These are phyloP conservation scores for Saccharomycopsis microspora DNA, from an alignment of 805 yeast species.

Conservation along the genomic window DNA sequence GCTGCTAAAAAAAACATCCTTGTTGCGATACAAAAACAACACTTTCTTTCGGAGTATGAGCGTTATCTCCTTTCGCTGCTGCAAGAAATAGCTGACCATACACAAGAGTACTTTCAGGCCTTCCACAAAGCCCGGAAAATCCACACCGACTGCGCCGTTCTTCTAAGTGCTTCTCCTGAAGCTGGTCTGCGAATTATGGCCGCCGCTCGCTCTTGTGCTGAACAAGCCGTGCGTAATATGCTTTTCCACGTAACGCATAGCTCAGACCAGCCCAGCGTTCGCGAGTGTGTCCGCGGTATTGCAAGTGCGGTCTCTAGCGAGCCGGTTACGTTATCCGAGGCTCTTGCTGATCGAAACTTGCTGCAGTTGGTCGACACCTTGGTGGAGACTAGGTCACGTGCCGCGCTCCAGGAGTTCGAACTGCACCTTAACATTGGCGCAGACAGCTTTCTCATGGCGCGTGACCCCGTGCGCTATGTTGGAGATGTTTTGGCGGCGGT, in stretches of 20 bases:
- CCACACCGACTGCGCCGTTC: constrained; percentile 53
- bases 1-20: constrained; percentile 40
- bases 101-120: constrained; percentile 46
- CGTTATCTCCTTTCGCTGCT: constrained; percentile 18
- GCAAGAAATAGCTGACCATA: constrained; percentile 19
- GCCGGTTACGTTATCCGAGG: constrained; percentile 10
- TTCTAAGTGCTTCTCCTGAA: constrained; percentile 56
- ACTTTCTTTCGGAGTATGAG: constrained; percentile 64
- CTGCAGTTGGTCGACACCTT: constrained; percentile 50
- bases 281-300: constrained; percentile 4
- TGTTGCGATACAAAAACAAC: constrained; percentile 42
- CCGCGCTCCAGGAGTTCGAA: constrained; percentile 51
- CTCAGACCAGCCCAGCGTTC: constrained; percentile 17
- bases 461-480: constrained; percentile 71
- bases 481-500: constrained; percentile 86
- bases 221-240: constrained; percentile 44
- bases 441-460: constrained; percentile 53
- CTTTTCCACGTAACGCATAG: constrained; percentile 19
- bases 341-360: constrained; percentile 32
- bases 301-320: constrained; percentile 13
- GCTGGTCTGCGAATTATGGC: constrained; percentile 57
- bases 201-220: constrained; percentile 40
- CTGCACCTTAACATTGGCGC: constrained; percentile 13
- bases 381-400: constrained; percentile 57
- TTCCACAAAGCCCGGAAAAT: constrained; percentile 53